Conservation (phyloP, 768 basidiomycete species). For the Boletus sp. region DNA sequence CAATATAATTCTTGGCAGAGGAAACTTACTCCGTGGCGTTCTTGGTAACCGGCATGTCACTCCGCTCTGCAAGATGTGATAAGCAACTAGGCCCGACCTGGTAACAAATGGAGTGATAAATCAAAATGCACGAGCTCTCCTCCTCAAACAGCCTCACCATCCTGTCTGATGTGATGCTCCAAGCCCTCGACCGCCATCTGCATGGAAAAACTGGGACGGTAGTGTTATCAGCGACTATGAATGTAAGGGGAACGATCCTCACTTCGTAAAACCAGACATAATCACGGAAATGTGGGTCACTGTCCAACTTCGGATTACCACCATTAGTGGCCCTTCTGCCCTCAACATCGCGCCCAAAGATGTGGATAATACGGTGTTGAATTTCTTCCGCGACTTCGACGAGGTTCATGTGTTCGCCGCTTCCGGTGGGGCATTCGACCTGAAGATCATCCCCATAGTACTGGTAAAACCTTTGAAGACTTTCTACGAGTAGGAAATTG, state of each 20-base stretch:
- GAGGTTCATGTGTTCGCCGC: conserved; percentile 97
- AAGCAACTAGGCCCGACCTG: conserved; percentile 88
- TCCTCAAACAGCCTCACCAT: conserved; percentile 51
- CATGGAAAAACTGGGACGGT: conserved; percentile 81
- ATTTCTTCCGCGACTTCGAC: conserved; percentile 94
- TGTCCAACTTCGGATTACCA: conserved; percentile 79
- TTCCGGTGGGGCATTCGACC: conserved; percentile 95
- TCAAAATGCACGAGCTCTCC: neutral
- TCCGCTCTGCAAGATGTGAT: conserved; percentile 88
- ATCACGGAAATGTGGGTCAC: conserved; percentile 93
- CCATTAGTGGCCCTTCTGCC: conserved; percentile 91
- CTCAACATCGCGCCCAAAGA: conserved; percentile 89
- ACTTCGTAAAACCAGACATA: conserved; percentile 97
- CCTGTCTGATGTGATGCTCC: conserved; percentile 99
- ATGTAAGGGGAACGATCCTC: conserved; percentile 9
- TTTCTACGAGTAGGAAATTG: conserved; percentile 94
- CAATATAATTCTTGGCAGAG: neutral
- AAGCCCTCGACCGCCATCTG: conserved; percentile 85
- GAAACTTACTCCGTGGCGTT: conserved; percentile 82
- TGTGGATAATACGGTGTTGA: conserved; percentile 98
- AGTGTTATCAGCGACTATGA: neutral
- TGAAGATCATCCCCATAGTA: conserved; percentile 93
- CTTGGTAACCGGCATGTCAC: conserved; percentile 85
- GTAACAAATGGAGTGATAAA: neutral
- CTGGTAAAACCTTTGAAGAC: conserved; percentile 94